phyloP scores from a whole-genome alignment of 208 protist genomes.

The Trichomonas gallinae region DNA sequence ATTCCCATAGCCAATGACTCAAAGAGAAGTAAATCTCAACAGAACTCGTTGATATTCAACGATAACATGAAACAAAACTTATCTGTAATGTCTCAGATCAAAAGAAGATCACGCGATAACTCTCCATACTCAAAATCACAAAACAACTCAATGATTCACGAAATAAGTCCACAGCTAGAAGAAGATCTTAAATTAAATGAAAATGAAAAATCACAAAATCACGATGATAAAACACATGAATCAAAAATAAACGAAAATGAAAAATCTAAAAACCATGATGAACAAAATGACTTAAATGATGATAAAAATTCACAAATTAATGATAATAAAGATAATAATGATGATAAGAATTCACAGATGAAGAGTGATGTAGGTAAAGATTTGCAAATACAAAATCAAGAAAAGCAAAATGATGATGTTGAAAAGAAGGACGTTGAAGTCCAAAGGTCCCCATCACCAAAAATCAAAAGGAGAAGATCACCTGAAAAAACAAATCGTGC shows the following conservation, averaged over 20 bases:
- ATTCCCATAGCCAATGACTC: no score
- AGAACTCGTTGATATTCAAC: no score
- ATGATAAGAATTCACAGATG: background rate
- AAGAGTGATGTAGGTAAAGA: background rate
- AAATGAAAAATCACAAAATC: background rate
- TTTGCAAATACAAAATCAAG: background rate
- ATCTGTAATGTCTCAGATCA: no score
- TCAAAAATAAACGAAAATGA: background rate
- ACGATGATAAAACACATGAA: background rate
- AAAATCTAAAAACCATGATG: no score
- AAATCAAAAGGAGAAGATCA: background rate
- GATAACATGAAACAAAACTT: no score
- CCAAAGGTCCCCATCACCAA: background rate
- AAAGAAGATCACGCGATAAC: no score
- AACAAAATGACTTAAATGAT: no score
- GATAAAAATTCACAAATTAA: background rate
- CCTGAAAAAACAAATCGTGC: background rate
- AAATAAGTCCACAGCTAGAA: background rate
- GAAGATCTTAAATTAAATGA: background rate
- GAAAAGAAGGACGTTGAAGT: background rate
- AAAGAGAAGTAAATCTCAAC: no score
- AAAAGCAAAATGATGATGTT: background rate
- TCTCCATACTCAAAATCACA: background rate
- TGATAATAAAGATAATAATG: background rate
- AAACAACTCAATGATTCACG: background rate